Conservation (phyloP, 2,329 filamentous ascomycete genomes). For the Lomentospora prolificans region DNA sequence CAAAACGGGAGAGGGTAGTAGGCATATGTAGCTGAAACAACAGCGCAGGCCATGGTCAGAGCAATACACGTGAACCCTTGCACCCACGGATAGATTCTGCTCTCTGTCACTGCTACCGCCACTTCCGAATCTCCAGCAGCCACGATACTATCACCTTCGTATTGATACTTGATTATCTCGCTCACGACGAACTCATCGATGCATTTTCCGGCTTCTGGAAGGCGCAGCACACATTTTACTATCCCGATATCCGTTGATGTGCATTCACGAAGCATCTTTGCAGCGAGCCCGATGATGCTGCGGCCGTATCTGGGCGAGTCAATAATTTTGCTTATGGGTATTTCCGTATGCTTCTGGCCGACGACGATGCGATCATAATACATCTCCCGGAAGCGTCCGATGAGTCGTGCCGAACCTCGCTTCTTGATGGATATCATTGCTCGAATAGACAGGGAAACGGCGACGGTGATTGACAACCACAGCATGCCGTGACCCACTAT, state of each 20-base stretch:
- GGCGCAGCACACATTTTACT: background rate
- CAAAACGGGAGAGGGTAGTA: background rate
- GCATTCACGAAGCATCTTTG: background rate
- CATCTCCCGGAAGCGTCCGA: background rate
- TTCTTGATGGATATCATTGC: background rate
- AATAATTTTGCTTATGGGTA: background rate
- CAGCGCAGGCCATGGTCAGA: background rate
- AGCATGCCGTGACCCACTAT: background rate
- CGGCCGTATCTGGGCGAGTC: background rate
- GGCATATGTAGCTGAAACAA: background rate
- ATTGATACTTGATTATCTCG: background rate
- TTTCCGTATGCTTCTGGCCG: background rate
- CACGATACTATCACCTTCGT: background rate
- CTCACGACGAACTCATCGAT: background rate
- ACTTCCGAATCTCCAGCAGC: background rate
- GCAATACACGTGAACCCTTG: background rate
- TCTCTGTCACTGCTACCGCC: background rate
- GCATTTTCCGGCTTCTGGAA: background rate
- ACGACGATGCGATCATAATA: background rate
- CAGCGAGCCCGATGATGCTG: background rate
- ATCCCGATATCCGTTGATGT: background rate
- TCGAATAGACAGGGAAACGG: background rate
- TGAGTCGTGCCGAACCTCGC: background rate
- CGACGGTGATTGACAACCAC: background rate
- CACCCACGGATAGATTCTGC: background rate